Evolutionary conservation across 2,329 filamentous ascomycete species (phyloP), one percentile per base, ranked within the genome.

Genomic region (Penicillium sp.): DNA sequence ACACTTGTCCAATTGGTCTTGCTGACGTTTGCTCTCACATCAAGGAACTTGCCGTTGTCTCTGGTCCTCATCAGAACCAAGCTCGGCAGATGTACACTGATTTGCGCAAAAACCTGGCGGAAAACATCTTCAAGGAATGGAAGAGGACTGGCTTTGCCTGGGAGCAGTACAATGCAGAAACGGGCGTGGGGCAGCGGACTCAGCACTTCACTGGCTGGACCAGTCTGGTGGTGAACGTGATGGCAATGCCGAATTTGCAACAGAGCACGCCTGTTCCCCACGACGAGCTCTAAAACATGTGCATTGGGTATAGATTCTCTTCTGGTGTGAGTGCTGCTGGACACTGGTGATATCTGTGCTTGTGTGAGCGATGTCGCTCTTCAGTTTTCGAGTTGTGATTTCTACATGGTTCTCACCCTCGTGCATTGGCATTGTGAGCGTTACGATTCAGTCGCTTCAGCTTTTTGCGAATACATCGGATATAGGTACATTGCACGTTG

Each of bases 171-270:
- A 88, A 95, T 66, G 89, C 90, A 0, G 89, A 95, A 60, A 95
- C 88, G 3, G 93, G 93, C 39, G 80, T 81, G 45, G 93, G 93
- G n/a, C 91, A 97, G 75, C 80, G 93, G 37, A 97, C 90, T 4
- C 90, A 96, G 76, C 91, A 97, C 70, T 98, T 98, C 67, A 96
- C 93, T 0, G 93, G 93, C 43, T 98, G 93, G 93, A 98, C 93
- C n/a, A 95, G 89, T 67, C 75, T 97, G 70, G 88, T 97, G 41
- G 90, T 97, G 39, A 96, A 95, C 76, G 88, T 98, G 57, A 95
- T 97, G 90, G 82, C 83, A 40, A 91, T 98, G 88, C 86, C 89
- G 5, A 85, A 94, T 58, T 63, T 88, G 37, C 58, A 58, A 35
- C 54, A 57, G 26, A 43, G 45, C 33, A 55, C 54, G 44, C 59